Percentiles rank a stretch among this genome's conserved stretches.
phyloP scores from a whole-genome alignment of 2,329 filamentous ascomycete genomes.

The Clarireedia homoeocarpa region DNA sequence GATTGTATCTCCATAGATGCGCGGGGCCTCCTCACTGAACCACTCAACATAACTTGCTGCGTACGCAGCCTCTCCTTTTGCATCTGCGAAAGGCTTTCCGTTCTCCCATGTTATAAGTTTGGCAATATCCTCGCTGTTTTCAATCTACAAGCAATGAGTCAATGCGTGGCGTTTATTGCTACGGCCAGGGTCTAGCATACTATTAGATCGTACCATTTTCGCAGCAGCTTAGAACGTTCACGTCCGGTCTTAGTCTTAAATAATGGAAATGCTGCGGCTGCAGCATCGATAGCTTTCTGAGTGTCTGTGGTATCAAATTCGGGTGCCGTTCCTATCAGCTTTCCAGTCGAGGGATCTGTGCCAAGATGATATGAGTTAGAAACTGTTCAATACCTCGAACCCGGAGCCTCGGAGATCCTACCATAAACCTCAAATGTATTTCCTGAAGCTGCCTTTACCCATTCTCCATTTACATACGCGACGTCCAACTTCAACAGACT shows the following conservation, averaged over 20 bases:
- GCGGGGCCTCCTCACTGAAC: constrained; percentile 73
- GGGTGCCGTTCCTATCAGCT: constrained; percentile 73
- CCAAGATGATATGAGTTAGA: constrained; percentile 51
- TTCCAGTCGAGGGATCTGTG: constrained; percentile 73
- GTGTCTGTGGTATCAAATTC: constrained; percentile 78
- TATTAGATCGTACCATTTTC: constrained; percentile 77
- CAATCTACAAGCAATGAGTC: constrained; percentile 28
- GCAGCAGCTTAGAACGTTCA: constrained; percentile 64
- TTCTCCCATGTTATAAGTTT: constrained; percentile 86
- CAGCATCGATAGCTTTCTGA: constrained; percentile 75
- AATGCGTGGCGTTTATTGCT: not conserved
- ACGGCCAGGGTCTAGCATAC: constrained; percentile 27
- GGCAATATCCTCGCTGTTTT: constrained; percentile 73
- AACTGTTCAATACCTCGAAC: not conserved
- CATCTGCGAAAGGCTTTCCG: constrained; percentile 73
- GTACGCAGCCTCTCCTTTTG: constrained; percentile 64
- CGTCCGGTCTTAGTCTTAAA: constrained; percentile 68
- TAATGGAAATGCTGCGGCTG: constrained; percentile 62
- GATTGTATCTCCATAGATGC: constrained; percentile 68
- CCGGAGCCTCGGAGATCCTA: constrained; percentile 27
- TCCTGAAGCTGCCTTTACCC: constrained; percentile 76
- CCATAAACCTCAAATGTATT: constrained; percentile 85
- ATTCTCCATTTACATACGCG: constrained; percentile 86
- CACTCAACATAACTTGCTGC: constrained; percentile 72
- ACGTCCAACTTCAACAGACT: constrained; percentile 77